Base-by-base conservation (phyloP, 2,329 filamentous ascomycete genomes). In the Sporothrix schenckii region DNA sequence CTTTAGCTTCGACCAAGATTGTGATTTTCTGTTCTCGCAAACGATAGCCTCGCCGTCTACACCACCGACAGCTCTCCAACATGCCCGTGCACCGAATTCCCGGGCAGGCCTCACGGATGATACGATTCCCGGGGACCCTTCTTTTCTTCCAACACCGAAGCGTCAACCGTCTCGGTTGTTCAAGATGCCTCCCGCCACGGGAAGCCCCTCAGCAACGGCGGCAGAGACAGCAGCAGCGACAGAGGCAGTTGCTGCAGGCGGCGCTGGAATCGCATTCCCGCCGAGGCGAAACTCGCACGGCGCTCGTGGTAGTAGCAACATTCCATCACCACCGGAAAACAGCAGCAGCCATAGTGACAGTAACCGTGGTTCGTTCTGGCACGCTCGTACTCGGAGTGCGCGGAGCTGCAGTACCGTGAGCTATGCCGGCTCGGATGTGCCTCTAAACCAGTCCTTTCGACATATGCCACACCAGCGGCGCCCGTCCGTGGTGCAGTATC, bases 71-170 rank as follows among this genome's bases (percentile, higher is more conserved):
- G 83, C 88, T 11, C 80, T 88, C 39, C 83, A 88, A 13, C 80
- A 88, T 49, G 87, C 87, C 14, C 81, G 84, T 63, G 88, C 88
- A 7, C 88, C 88, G 14, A 90, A 90, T 74, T 82, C 88, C n/a
- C 81, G 88, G 24, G 83, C 83, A 1, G 88, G 88, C 19, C 81
- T 90, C 6, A 90, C 88, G 2, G 88, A 90, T 72, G 86, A 89
- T 74, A 78, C 83, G 1, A 77, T 89, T 2, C 87, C 87, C 5
- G 88, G 88, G 47, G 88, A 86, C 71, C 84, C 85, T 60, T 86
- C 88, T 3, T 90, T 88, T 73, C 77, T 90, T 41, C 78, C 83
- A 9, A 79, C 81, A 13, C 80, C 84, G 0, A 88, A 83, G 77
- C 83, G 86, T 13, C 83, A 85, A 16, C 80, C 83, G 3, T 86